Evolutionary conservation across 2,329 filamentous ascomycete genomes (phyloP), one percentile per base, ranked within the genome.

Genomic region (Cryphonectria radicalis): DNA sequence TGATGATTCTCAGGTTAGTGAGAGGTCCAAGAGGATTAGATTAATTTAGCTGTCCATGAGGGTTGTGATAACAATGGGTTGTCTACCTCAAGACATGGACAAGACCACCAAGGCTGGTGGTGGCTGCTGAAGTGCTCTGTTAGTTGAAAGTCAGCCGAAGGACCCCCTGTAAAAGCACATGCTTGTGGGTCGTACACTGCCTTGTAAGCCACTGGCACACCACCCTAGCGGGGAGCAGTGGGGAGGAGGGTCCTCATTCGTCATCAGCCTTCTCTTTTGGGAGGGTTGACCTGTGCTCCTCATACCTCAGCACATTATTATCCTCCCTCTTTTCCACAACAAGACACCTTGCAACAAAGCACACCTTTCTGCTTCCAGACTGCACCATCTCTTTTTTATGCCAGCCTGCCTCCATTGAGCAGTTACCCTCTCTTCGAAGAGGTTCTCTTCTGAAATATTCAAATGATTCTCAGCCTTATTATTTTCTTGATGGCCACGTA

Each of bases 261-360:
- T 73, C 71, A 71, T 71, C 66, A 68, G 66, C 65, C 53, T 64
- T 64, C 22, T 50, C 55, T 17, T 17, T 17, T 43, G 14, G 42
- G 42, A 4, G 42, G 42, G 14, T 42, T 43, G 17, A 43, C 42
- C 42, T 43, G 42, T 43, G 42, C 46, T 50, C 22, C 60, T 50
- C 43, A 50, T n/a, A 62, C n/a, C 40, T 19, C 57, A 25, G 28
- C 35, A 37, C 37, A 37, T 35, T 4, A 46, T 43, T 4, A 46
- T 43, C 11, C 2, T 53, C 64, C 63, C 42, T 53, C 63, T 46
- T 46, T 68, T 53, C 37, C 28, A 46, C 64, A 72, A 70, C 63
- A 73, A 73, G 72, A 73, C 72, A 73, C 72, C 60, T 73, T 73
- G 72, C 72, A 73, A 73, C 57, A 66, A 68, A 55, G 8, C n/a